Conservation (phyloP, 371 early-diverging fungal species). For the Encephalitozoon romaleae region DNA sequence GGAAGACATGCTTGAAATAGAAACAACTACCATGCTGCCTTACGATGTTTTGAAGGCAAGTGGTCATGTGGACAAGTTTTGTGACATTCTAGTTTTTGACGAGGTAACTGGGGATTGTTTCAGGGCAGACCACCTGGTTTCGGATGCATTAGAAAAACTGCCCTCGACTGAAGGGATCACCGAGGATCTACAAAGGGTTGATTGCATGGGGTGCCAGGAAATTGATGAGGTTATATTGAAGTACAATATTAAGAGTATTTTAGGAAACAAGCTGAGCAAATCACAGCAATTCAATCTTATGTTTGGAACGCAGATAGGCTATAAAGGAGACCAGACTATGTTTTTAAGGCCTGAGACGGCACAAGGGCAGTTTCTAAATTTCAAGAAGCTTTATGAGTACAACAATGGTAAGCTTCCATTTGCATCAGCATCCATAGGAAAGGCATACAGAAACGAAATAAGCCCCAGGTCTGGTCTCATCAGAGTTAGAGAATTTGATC, state of each 20-base stretch:
- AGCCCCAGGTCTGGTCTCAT: constrained; percentile 89
- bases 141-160: constrained; percentile 75
- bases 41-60: constrained; percentile 91
- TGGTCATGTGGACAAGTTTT: constrained; percentile 97
- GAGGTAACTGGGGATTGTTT: constrained; percentile 74
- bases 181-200: constrained; percentile 63
- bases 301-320: constrained; percentile 94
- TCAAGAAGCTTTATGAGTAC: constrained; percentile 84
- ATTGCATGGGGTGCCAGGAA: constrained; percentile 61
- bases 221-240: constrained; percentile 74
- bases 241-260: constrained; percentile 70
- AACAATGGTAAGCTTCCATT: constrained; percentile 97
- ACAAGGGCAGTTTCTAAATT: constrained; percentile 98
- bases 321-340: constrained; percentile 71
- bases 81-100: constrained; percentile 90
- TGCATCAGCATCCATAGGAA: constrained; percentile 92
- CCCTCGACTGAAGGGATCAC: constrained; percentile 71
- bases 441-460: constrained; percentile 97
- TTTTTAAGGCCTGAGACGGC: constrained; percentile 98
- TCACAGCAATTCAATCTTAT: constrained; percentile 92
- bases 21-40: constrained; percentile 89
- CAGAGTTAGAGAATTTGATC: constrained; percentile 93
- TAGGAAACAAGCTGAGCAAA: constrained; percentile 68
- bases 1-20: constrained; percentile 96
- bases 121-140: constrained; percentile 94